A percentile compares a stretch with the other conserved stretches of the same genome.
Conservation (phyloP, 2,329 filamentous ascomycete species). For the Diplodia corticola region DNA sequence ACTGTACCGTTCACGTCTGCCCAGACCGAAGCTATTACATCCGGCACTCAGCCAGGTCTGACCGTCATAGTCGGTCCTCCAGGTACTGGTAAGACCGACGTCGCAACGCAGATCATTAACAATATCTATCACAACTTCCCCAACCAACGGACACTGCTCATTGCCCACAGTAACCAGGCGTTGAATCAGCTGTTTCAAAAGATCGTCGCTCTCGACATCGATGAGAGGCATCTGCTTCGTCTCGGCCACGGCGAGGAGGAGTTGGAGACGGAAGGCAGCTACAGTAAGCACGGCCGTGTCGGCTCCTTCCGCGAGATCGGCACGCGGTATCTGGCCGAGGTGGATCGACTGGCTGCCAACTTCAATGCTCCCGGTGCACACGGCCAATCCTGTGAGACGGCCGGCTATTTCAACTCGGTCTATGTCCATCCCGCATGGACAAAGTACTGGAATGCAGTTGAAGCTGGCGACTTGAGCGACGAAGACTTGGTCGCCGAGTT, state of each 20-base stretch:
- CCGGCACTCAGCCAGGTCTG: conserved; percentile 89
- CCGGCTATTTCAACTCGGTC: conserved; percentile 92
- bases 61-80: conserved; percentile 94
- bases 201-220: conserved; percentile 93
- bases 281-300: conserved; percentile 91
- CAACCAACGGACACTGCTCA: conserved; percentile 81
- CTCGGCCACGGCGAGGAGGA: conserved; percentile 96
- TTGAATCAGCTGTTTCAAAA: conserved; percentile 97
- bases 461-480: conserved; percentile 56
- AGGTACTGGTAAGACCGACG: conserved; percentile 98
- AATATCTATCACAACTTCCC: conserved; percentile 99
- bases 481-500: conserved; percentile 71
- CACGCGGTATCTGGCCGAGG: conserved; percentile 74
- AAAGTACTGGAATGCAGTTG: conserved; percentile 71
- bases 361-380: conserved; percentile 91
- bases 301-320: conserved; percentile 94
- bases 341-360: conserved; percentile 80
- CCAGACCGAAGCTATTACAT: conserved; percentile 89
- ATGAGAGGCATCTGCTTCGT: conserved; percentile 87
- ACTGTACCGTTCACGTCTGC: conserved; percentile 83
- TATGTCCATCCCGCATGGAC: conserved; percentile 88
- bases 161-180: conserved; percentile 97
- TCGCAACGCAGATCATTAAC: conserved; percentile 97
- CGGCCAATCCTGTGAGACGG: conserved; percentile 92
- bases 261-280: conserved; percentile 78